Conservation (phyloP, 148 eudicot species). For the Bassia scoparia region DNA sequence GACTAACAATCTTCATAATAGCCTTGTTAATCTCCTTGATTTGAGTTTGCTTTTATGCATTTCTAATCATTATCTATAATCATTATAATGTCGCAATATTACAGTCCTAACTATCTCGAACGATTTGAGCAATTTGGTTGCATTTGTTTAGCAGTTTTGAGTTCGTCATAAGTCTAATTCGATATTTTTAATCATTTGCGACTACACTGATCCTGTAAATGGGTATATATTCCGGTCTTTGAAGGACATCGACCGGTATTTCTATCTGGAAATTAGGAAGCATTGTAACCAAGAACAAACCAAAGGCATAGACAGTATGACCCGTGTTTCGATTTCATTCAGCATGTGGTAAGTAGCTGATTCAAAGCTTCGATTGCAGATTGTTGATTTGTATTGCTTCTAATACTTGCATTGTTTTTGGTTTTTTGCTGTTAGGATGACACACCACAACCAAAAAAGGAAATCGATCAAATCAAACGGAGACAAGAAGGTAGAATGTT, state of each 20-base stretch:
- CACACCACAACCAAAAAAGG: slow-evolving; percentile 1
- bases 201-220: slow-evolving; percentile 51
- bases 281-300: slow-evolving; percentile 41
- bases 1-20: too few species aligned
- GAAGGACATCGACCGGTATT: slow-evolving; percentile 46
- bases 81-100: too few species aligned
- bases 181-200: slow-evolving; percentile 23
- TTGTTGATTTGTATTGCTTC: background rate
- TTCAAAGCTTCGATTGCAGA: background rate
- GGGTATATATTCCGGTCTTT: slow-evolving; percentile 53
- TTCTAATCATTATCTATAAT: too few species aligned
- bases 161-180: background rate
- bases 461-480: slow-evolving; percentile 19
- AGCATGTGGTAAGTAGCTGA: slow-evolving; percentile 20
- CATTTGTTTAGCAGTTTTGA: background rate
- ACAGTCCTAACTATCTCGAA: too few species aligned
- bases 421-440: slow-evolving; percentile 12
- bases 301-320: slow-evolving; percentile 20
- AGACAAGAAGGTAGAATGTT: slow-evolving; percentile 15
- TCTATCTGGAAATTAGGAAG: slow-evolving; percentile 41
- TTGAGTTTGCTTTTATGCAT: background rate
- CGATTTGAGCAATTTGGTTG: too few species aligned
- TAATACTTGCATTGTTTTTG: background rate
- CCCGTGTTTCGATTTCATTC: slow-evolving; percentile 16
- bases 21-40: too few species aligned